Conservation (phyloP, 352 stramenopile species). For the Blastocystis sp. region DNA sequence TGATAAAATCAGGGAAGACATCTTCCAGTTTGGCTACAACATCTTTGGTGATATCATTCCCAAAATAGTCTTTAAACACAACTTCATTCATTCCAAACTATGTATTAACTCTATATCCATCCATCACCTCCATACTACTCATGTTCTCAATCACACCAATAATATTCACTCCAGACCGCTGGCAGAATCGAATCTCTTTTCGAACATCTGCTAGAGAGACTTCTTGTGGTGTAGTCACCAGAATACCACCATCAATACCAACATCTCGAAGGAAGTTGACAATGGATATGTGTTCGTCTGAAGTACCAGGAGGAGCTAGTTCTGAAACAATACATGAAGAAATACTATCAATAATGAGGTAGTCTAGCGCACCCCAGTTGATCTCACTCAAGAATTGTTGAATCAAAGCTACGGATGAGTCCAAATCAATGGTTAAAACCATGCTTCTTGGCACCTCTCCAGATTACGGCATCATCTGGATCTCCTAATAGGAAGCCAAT, state of each 20-base stretch:
- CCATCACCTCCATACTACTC: slow-evolving; percentile 78
- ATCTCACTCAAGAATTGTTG: slow-evolving; percentile 99
- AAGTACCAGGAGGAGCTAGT: slow-evolving; percentile 84
- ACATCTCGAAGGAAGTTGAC: slow-evolving; percentile 95
- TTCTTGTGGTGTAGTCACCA: slow-evolving; percentile 96
- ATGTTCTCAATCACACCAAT: slow-evolving; percentile 98
- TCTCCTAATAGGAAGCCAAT: slow-evolving; percentile 97
- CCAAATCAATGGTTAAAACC: slow-evolving; percentile 66
- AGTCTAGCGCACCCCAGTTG: slow-evolving; percentile 97
- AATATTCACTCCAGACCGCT: slow-evolving; percentile 80
- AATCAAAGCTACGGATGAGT: slow-evolving; percentile 76
- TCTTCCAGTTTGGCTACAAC: slow-evolving; percentile 73
- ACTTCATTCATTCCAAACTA: slow-evolving; percentile 63
- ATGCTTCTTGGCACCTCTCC: slow-evolving; percentile 97
- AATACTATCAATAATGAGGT: slow-evolving; percentile 94
- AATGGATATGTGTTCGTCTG: slow-evolving; percentile 98
- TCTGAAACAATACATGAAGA: not conserved
- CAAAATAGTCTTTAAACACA: slow-evolving; percentile 46
- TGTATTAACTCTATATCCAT: not conserved
- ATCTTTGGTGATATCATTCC: slow-evolving; percentile 66
- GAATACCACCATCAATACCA: slow-evolving; percentile 80
- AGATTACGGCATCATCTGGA: slow-evolving; percentile 95
- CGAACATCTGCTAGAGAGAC: slow-evolving; percentile 96
- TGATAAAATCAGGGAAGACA: slow-evolving; percentile 75
- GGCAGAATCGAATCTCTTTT: slow-evolving; percentile 99